A percentile compares a stretch with the other conserved stretches of the same genome.
Conservation (phyloP, 2,329 filamentous ascomycete genomes). For the Tolypocladium nubicola region DNA sequence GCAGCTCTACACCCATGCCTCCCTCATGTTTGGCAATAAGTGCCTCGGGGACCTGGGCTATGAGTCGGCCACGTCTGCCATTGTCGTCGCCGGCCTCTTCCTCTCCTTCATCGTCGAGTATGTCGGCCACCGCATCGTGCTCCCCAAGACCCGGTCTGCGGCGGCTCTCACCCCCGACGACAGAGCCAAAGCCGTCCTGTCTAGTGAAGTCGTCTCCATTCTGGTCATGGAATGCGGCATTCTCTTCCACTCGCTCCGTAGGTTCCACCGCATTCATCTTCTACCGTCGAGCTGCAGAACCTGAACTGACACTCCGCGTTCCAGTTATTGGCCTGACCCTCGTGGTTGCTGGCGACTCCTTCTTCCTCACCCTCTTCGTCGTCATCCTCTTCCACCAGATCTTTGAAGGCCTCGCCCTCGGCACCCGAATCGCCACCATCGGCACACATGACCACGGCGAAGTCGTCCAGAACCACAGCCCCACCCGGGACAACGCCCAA, state of each 20-base stretch:
- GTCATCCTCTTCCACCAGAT: conserved; percentile 72
- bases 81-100: conserved; percentile 66
- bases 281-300: neutral
- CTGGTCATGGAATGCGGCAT: conserved; percentile 63
- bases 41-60: conserved; percentile 58
- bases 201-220: conserved; percentile 47
- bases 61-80: conserved; percentile 58
- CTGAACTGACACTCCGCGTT: neutral
- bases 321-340: conserved; percentile 53
- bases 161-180: conserved; percentile 12
- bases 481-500: conserved; percentile 1
- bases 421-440: conserved; percentile 57
- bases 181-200: conserved; percentile 14
- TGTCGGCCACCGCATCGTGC: conserved; percentile 47
- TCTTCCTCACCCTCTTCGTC: conserved; percentile 46
- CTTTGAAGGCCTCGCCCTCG: conserved; percentile 68
- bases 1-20: conserved; percentile 63
- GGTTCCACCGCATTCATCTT: conserved; percentile 13
- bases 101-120: conserved; percentile 65
- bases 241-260: conserved; percentile 62
- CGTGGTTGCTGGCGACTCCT: conserved; percentile 46
- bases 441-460: conserved; percentile 16
- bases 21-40: conserved; percentile 60
- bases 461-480: conserved; percentile 9
- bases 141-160: conserved; percentile 20